Base-by-base conservation (phyloP, 768 basidiomycete genomes). In the Erythrobasidium yunnanense region DNA sequence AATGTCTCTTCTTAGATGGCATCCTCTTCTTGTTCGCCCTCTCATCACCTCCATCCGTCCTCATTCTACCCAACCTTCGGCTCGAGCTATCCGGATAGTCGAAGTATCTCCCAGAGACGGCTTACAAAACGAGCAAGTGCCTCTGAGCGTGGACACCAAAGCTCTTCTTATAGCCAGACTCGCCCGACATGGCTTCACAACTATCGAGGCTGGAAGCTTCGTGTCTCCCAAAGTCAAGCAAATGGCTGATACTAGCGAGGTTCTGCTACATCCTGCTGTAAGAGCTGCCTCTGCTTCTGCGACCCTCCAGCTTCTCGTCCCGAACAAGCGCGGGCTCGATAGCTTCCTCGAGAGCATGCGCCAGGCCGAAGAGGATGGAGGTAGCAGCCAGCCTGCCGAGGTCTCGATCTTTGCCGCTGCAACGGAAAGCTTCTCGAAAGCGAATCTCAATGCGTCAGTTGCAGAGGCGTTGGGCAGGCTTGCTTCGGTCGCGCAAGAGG, bases 381-480 rank as follows among this genome's bases (percentile, higher is more conserved):
- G n/a, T n/a, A n/a, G n/a, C n/a, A n/a, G n/a, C n/a, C n/a, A n/a
- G n/a, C n/a, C n/a, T n/a, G n/a, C n/a, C 73, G 91, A 95, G 73
- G 84, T 97, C 27, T 83, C 90, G 5, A 82, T 97, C 60, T 93
- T 96, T 76, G 85, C 87, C 18, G 85, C 88, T 0, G 88, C 90
- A 0, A 87, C 90, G 0, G 89, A 96, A 70, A 82, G 83, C 0
- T 96, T 96, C 76, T 83, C 84, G 6, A 80, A 81, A 53, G 89
- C 88, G 6, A 96, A 95, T 76, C 85, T 88, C 7, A 90, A 91
- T 72, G 83, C 81, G 49, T 82, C 84, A 0, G 80, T 86, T 32
- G 78, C 81, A 0, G 86, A 87, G 68, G 87, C 88, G 15, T 75
- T 97, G 50, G 77, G 78, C 13, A 80, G 82, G 0, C 77, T 91